Evolutionary conservation across 2,329 filamentous ascomycete genomes (phyloP), one percentile per base, ranked within the genome.

Genomic region (Phoma sp.): DNA sequence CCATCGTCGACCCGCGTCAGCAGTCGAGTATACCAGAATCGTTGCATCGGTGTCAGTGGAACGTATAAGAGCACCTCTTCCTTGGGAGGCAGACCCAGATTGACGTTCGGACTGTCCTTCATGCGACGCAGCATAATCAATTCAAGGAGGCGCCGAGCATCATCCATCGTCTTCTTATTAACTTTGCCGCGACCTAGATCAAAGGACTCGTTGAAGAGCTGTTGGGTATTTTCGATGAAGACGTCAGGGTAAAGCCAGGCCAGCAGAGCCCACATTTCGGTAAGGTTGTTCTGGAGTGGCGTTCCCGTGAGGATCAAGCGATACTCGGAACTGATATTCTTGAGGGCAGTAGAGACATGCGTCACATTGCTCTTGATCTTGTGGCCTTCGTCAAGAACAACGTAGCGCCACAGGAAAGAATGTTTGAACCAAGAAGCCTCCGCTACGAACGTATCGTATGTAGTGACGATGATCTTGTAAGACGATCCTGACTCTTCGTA

Each of bases 371-470:
- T 99, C 84, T 99, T 99, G 92, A 99, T 98, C 74, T 93, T 91
- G 76, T 99, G 95, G 77, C 95, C 95, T 81, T 99, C 95, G 67
- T 99, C 95, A 58, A 99, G 93, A 64, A 99, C 97, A 89, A 98
- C 96, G 78, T 99, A 96, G 66, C 96, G 89, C 95, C 95, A 99
- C 76, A 97, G 96, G 75, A 99, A 85, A 0, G 79, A 92, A 79
- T 97, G 96, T 81, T 90, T 96, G 35, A 99, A 82, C 68, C 98
- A 83, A 0, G 91, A 90, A 32, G 93, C 87, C 71, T 99, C 95
- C 76, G 97, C 96, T 82, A 97, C 97, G 77, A 99, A 96, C 74
- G 96, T 97, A 73, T 99, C 95, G 78, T 99, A 99, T 0, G 95
- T 99, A 0, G 95, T 99, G 54, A 99, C 83, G 6, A 99, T 81